Base-by-base conservation (phyloP, 257 asterid species). In the Solanum tarapatanum region DNA sequence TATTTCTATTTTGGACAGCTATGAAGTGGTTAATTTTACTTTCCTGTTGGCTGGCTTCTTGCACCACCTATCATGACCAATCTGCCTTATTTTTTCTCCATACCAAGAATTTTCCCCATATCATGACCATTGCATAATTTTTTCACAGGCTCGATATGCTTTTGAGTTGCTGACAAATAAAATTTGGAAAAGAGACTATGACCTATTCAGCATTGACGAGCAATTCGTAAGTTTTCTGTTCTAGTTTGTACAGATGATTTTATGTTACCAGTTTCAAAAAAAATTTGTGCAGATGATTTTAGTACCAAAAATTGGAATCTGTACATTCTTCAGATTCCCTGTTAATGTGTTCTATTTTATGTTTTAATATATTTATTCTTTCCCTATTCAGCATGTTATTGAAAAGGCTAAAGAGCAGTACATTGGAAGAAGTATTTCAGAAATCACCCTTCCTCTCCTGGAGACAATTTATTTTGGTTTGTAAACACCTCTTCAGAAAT, bases 101-200 rank as follows among this genome's bases (percentile, higher is more conserved):
- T 36, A n/a, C 82, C 9, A 30, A 77, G 48, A 69, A 32, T 55
- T 8, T 41, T 28, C 7, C 30, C 83, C 33, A 37, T 48, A 82
- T 72, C 68, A 45, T 72, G 41, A 80, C 28, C n/a, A 10, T 35
- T 69, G 19, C 8, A 24, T 87, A 55, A 83, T 84, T 86, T 86
- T 91, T 91, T 92, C 90, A 87, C 97, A 97, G 99, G 97, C 93
- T 86, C 98, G 88, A 69, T 97, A 97, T 93, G 98, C 99, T 48
- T 97, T 90, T 89, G 99, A 97, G 95, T 88, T 97, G 90, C 93
- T 96, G 92, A 88, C 98, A 73, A 91, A 97, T 92, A 91, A 91
- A 90, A 37, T 92, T n/a, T 90, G 94, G 98, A 96, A 96, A 95
- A 93, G 99, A 93, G 99, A 97, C 87, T 96, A 97, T 83, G 99